Base-by-base conservation (phyloP, 148 eudicot species). In the Chenopodium formosanum region DNA sequence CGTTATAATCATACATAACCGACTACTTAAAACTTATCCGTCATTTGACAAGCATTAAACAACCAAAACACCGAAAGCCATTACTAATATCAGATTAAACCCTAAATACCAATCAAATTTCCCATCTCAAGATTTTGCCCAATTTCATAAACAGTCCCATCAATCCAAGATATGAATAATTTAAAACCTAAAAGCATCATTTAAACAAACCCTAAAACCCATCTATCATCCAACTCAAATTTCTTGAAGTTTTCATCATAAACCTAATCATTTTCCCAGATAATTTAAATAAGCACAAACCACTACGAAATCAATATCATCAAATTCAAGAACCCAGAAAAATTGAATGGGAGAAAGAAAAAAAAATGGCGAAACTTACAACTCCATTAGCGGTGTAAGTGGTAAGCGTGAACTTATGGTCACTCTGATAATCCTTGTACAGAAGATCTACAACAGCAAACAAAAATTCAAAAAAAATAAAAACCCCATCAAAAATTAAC, bases 331-430 rank as follows among this genome's bases (percentile, higher is more conserved):
- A 8, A 29, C 44, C 20, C 23, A 14, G 7, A 60, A 31, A 63
- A 22, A 1, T 40, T 40, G 2, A 40, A 27, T 29, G 52, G 5
- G 56, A 46, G 60, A 37, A 46, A 82, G 73, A 82, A 20, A 50
- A 22, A 19, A 34, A 80, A 67, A 48, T 62, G 77, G 79, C 19
- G 65, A 32, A 68, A 80, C 91, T 87, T 70, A 94, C 98, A 78
- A 94, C 85, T 83, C 98, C 98, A 80, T 75, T 72, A 20, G 92
- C 56, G 65, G 98, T 87, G 86, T 80, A 81, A 66, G 98, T 92
- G 56, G 94, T 92, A 77, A 94, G 80, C 7, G 90, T 86, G 78
- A 94, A 92, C 86, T 94, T 94, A 80, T 94, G 98, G 88, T 94
- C 97, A 67, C 86, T 85, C 70, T 92, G 96, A 81, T 87, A 92